Evolutionary conservation across 192 early-diverging fungal species (phyloP), one percentile per base, ranked within the genome.

Genomic region (Backusella sp.): DNA sequence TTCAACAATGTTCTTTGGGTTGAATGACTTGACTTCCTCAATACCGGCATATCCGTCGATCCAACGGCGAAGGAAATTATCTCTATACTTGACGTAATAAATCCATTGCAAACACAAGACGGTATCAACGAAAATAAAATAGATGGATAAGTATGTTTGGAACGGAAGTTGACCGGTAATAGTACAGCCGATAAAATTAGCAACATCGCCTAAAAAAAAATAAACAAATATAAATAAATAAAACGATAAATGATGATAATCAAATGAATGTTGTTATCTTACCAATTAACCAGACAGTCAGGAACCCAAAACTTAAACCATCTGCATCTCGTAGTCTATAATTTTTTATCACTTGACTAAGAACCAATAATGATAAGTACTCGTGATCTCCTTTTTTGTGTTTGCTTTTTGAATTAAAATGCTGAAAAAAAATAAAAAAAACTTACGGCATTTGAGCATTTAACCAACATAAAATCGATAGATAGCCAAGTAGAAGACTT

Each of bases 371-470:
- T 3, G 23, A 23, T 59, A 5, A 59, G 21, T 12, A 59, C 56
- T 59, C 21, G 56, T 59, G 56, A 59, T 59, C 56, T 59, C 56
- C 56, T 59, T 59, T 59, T 59, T 59, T 59, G 23, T 59, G 23
- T 26, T 39, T 39, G 1, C 37, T 39, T 39, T 39, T 59, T 26
- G n/a, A 21, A 53, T 21, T 53, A 32, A 53, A 53, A 53, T 53
- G 52, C 21, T 59, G 49, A 49, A 49, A 17, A 19, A 35, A 37
- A 70, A 26, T 46, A 59, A 23, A 71, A 28, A 49, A 56, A 23
- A 90, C 85, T 80, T 92, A 91, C 82, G 91, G 91, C 68, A 92
- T 82, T 83, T 92, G 91, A 32, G 91, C 91, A 80, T 88, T 92
- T 36, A 92, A 66, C 91, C 91, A 92, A 73, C 85, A 90, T 26